Evolutionary conservation across 768 basidiomycete species (phyloP), one percentile per base, ranked within the genome.

Genomic region (Sporobolomyces roseus): DNA sequence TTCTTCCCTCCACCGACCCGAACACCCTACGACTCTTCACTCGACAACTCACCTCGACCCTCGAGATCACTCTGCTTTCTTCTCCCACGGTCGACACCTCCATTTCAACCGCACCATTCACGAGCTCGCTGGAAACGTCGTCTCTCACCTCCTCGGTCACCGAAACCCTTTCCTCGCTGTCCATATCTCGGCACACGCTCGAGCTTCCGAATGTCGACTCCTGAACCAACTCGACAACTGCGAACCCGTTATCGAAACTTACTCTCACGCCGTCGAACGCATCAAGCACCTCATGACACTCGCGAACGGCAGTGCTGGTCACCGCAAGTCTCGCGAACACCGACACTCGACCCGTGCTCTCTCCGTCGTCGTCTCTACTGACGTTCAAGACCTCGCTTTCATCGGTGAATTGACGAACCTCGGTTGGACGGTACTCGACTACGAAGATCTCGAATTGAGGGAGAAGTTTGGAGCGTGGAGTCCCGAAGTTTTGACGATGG

Each of bases 31-130:
- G 46, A 61, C 62, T 4, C 58, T 36, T 30, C 65, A 67, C 58
- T 54, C 62, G 30, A 64, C 62, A 19, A 61, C 66, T 27, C 71
- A 72, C 66, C 66, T 72, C 71, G 71, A 72, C 66, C 71, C 65
- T 23, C 65, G 65, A 29, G 71, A 72, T 36, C 71, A 72, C 60
- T 65, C 71, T 17, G 71, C 71, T 2, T 72, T 68, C 45, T 59
- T 65, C 60, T 58, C 54, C n/a, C 66, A 68, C 55, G 71, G 71
- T 50, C 49, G 55, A 38, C 61, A 63, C 59, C 63, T 72, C 23
- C 61, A 63, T 60, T 72, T 72, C 30, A 56, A 61, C n/a, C 63
- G 63, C 32, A 67, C 67, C 23, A 30, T 72, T 27, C 29, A 46
- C 50, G 71, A 72, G 7, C 52, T 64, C 23, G 71, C 66, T 4